Conservation (phyloP, 305 asterid genomes). For the Rubia tinctorum region DNA sequence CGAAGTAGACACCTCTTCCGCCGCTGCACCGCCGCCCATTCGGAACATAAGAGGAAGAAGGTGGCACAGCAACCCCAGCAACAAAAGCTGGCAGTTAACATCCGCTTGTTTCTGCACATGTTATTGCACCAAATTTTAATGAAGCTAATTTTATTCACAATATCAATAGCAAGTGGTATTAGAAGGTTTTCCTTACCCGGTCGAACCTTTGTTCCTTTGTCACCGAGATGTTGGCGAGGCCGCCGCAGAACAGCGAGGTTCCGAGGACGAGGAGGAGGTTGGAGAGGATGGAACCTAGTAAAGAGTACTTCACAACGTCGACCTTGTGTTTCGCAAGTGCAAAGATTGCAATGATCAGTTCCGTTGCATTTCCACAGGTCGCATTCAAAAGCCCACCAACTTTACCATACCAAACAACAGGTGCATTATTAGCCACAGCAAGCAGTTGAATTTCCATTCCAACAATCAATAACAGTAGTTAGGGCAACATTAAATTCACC, state of each 20-base stretch:
- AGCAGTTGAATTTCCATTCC: not conserved
- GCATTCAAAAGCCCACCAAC: slow-evolving; percentile 97
- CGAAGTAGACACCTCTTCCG: slow-evolving; percentile 28
- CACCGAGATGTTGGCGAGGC: slow-evolving; percentile 49
- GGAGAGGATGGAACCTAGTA: slow-evolving; percentile 84
- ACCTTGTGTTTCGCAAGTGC: slow-evolving; percentile 67
- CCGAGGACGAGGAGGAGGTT: slow-evolving; percentile 94
- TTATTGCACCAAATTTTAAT: not conserved
- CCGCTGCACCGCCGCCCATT: slow-evolving; percentile 20
- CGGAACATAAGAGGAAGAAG: slow-evolving; percentile 59
- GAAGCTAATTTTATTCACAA: not conserved
- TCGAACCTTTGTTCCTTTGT: slow-evolving; percentile 59
- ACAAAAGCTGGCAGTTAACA: slow-evolving; percentile 61
- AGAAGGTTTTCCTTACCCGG: slow-evolving; percentile 36
- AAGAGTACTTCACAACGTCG: slow-evolving; percentile 77
- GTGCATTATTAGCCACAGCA: not conserved
- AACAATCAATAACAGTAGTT: not conserved
- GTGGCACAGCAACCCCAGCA: slow-evolving; percentile 77
- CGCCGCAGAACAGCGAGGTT: slow-evolving; percentile 87
- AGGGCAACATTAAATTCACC: slow-evolving; percentile 31
- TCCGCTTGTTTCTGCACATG: slow-evolving; percentile 70
- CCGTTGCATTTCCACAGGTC: slow-evolving; percentile 96
- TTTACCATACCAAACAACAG: slow-evolving; percentile 23
- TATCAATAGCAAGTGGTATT: too few relatives aligned
- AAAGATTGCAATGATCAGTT: slow-evolving; percentile 73